Evolutionary conservation across 495 filamentous ascomycete species (phyloP).

Genomic region (Wilcoxina mikolae): DNA sequence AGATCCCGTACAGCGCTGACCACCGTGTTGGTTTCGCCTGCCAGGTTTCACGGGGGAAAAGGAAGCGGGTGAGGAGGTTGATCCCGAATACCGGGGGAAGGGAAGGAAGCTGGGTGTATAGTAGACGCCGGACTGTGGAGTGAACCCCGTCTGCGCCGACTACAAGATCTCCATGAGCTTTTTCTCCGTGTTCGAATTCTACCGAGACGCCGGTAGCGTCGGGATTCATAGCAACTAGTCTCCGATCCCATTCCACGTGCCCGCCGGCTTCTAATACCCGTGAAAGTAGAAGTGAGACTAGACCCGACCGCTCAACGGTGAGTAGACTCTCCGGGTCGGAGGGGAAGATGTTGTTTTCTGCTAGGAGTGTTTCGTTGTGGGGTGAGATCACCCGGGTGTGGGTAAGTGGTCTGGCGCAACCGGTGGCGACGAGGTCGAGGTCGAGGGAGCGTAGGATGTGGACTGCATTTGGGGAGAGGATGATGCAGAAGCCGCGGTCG

Average conservation of each 20-base stretch:
- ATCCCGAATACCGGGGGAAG: no score
- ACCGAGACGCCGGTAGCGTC: not conserved
- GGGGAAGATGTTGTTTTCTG: constrained; percentile 4
- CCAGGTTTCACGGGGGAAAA: constrained; percentile 1
- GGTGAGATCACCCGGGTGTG: constrained; percentile 3
- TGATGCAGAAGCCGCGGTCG: constrained; percentile 11
- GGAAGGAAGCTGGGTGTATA: constrained; percentile 11
- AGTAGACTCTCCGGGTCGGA: constrained; percentile 11
- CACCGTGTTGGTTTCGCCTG: constrained; percentile 10
- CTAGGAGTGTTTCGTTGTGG: not conserved
- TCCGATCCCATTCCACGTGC: constrained; percentile 2
- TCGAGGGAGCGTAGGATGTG: constrained; percentile 6
- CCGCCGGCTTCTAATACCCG: constrained; percentile 6
- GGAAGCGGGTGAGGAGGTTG: not conserved
- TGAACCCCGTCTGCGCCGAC: constrained; percentile 15
- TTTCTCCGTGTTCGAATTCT: not conserved
- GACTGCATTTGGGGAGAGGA: constrained; percentile 13
- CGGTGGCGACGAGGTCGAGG: constrained; percentile 9
- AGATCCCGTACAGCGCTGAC: constrained; percentile 18
- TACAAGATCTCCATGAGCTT: constrained; percentile 4
- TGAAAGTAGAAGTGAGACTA: constrained; percentile 7
- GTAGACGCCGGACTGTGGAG: constrained; percentile 7
- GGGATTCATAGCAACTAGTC: not conserved
- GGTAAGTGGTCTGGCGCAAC: constrained; percentile 9
- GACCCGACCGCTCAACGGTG: constrained; percentile 12